phyloP scores from a whole-genome alignment of 2,329 filamentous ascomycete species.

The Neonectria magnoliae region DNA sequence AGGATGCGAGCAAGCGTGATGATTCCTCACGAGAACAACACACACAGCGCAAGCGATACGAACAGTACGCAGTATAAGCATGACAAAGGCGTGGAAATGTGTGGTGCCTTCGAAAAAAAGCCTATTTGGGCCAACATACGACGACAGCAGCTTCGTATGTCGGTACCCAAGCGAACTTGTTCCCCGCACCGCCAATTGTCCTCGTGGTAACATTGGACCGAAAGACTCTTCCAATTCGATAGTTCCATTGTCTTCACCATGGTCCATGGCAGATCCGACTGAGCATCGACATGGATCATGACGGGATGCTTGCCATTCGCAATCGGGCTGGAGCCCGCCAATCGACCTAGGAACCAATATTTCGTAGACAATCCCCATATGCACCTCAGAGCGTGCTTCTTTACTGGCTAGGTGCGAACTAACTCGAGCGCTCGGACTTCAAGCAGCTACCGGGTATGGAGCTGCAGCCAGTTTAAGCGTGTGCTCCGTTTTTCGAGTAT shows the following conservation, averaged over 20 bases:
- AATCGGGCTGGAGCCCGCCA: neutral
- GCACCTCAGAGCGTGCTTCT: neutral
- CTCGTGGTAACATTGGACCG: neutral
- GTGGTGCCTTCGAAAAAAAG: neutral
- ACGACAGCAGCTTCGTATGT: constrained; percentile 3
- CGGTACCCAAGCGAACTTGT: constrained; percentile 5
- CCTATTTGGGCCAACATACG: constrained; percentile 3
- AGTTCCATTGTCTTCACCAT: neutral
- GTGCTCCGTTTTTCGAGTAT: too few species aligned
- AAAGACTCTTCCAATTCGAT: neutral
- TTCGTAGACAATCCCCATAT: neutral
- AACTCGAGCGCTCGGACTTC: neutral
- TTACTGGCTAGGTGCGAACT: neutral
- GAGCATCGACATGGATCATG: constrained; percentile 14
- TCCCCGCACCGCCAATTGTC: constrained; percentile 3
- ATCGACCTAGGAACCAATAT: neutral
- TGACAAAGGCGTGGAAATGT: constrained; percentile 7
- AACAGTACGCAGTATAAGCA: neutral
- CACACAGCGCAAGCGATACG: neutral
- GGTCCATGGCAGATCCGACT: neutral
- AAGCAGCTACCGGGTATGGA: neutral
- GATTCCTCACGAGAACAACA: neutral
- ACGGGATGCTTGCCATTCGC: neutral
- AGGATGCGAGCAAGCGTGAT: neutral
- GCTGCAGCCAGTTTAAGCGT: neutral